These are phyloP conservation scores for Exsudoporus floridanus DNA, from an alignment of 1,284 basidiomycete species.

Conservation along the genomic window DNA sequence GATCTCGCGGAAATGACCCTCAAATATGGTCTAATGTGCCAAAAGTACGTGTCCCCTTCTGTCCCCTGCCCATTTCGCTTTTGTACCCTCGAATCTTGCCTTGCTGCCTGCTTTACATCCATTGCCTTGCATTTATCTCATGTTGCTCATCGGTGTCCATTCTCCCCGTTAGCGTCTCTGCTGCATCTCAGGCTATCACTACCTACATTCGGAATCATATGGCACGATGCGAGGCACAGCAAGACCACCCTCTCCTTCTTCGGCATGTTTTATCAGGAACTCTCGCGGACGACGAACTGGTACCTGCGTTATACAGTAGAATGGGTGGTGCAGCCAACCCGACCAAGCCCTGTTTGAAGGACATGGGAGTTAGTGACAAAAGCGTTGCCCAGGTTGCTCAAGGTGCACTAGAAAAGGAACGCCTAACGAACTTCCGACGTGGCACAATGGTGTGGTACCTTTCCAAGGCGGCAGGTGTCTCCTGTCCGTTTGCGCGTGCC, in stretches of 20 bases:
- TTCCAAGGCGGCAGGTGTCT: constrained; percentile 66
- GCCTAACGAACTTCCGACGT: constrained; percentile 70
- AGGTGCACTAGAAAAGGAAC: constrained; percentile 33
- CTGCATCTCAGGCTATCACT: constrained; percentile 75
- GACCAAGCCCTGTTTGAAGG: constrained; percentile 33
- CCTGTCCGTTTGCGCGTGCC: constrained; percentile 68
- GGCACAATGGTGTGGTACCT: constrained; percentile 80
- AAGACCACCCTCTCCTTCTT: constrained; percentile 70
- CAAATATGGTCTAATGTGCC: constrained; percentile 62
- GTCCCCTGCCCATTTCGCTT: constrained; percentile 10
- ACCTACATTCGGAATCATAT: constrained; percentile 74
- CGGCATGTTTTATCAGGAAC: constrained; percentile 73
- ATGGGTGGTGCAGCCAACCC: constrained; percentile 62
- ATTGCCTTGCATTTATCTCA: constrained; percentile 15
- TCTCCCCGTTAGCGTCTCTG: constrained; percentile 52
- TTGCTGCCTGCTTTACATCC: constrained; percentile 5
- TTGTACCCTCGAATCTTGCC: not conserved
- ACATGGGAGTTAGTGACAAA: constrained; percentile 15
- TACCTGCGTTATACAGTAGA: constrained; percentile 66
- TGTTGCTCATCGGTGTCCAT: constrained; percentile 12
- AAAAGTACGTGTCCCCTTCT: constrained; percentile 54
- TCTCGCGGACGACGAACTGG: constrained; percentile 64
- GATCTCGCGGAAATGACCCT: constrained; percentile 72
- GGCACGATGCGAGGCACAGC: constrained; percentile 63
- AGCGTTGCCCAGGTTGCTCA: constrained; percentile 1